Base-by-base conservation (phyloP, 176 grass and related monocot species). In the Pharus latifolius region DNA sequence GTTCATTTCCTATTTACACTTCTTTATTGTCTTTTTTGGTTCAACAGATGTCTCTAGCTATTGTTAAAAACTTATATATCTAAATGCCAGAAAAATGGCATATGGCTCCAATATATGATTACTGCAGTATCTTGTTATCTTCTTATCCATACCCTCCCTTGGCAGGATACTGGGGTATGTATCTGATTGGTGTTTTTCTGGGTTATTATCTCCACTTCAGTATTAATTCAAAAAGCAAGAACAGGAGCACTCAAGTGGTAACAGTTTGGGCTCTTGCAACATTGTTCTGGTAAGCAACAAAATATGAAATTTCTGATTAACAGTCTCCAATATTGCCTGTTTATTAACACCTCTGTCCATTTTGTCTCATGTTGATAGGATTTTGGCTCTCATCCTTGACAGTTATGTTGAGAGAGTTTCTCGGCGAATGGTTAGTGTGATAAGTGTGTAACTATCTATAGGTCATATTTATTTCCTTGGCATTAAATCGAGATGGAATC, bases 121-220 rank as follows among this genome's bases (percentile, higher is more conserved):
- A 15, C 2, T 48, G 15, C 15, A 23, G 26, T 4, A 74, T 55
- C 29, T 18, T 62, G 29, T 62, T 24, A 69, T 80, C 6, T 28
- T 12, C 60, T 85, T 69, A 85, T 48, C 7, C 28, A 55, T 41
- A 58, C 27, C 73, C 42, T 84, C 42, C 47, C 56, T 64, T 89
- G 52, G 4, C 72, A 92, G 89, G 89, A 69, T 97, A 97, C 47
- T 97, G 93, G 93, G 81, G 83, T 53, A 92, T 97, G 89, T 90
- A 90, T 75, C n/a, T 92, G 64, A 78, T 92, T 80, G 86, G 83
- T 82, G 86, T 97, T 57, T 89, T 74, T 87, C 60, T 97, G 60
- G 89, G 93, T 66, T 80, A 87, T 80, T 38, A n/a, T 63, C 44
- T 92, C n/a, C 69, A 90, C 33, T 48, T 70, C 56, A 63, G 63